Evolutionary conservation across 2,329 filamentous ascomycete species (phyloP), one percentile per base, ranked within the genome.

Genomic region (Thermoascus crustaceus): DNA sequence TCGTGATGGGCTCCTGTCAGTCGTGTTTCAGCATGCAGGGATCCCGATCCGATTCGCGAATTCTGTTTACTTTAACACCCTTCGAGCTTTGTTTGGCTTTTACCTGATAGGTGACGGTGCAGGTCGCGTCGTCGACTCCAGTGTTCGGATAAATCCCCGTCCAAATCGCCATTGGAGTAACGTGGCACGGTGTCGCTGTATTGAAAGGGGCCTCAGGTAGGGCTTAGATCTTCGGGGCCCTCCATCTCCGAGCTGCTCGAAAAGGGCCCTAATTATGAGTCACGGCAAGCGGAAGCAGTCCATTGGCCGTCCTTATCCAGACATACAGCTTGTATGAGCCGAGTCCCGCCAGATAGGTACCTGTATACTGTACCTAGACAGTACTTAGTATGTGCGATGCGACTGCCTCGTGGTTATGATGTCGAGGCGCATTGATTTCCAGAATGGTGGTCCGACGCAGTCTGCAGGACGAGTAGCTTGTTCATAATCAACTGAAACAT

Each of bases 391-490:
- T 13, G 26, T 17, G n/a, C 16, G 14, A 29, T 18, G 26, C 26
- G 18, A 16, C 14, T 29, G 10, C 26, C 26, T 29, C 26, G 26
- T 29, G 26, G 26, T 18, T 29, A 29, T 29, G 26, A 29, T 29
- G 26, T 29, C 16, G 26, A 29, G 26, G 26, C 18, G 26, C 26
- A 29, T 11, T 18, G 16, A 3, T 9, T 10, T 29, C 26, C 26
- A 29, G 26, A 29, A 16, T 17, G 4, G 13, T 9, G 26, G 14
- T 29, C 26, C 26, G n/a, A n/a, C 14, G n/a, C 14, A 29, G 7
- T 13, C 26, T 29, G n/a, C 14, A 17, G 16, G 14, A 17, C 14
- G 18, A 17, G 14, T 29, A 29, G 16, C 26, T 17, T 13, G 16
- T 29, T 29, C 14, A 29, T 29, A 10, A 18, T 17, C 26, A 17